A percentile compares a stretch with the other conserved stretches of the same genome.
These are phyloP conservation scores for Chondrus crispus DNA, from an alignment of 23 red algal genomes.

Conservation along the genomic window DNA sequence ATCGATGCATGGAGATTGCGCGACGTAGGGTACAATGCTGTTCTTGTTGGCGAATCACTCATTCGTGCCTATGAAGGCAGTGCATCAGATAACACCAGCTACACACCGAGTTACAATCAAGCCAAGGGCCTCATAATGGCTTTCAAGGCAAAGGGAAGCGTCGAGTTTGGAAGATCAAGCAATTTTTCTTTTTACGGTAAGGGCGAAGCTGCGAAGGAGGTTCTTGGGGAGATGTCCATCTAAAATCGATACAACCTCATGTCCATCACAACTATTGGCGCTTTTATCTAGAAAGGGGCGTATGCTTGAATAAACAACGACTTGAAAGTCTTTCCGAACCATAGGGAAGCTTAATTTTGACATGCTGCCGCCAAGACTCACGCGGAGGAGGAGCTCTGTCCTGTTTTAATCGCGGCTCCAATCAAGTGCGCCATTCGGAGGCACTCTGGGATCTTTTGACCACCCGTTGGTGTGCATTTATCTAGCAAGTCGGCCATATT, in stretches of 20 bases:
- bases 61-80: constrained; percentile 63
- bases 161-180: constrained; percentile 65
- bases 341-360: too few relatives aligned
- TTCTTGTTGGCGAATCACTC: constrained; percentile 88
- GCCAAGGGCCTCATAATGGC: constrained; percentile 78
- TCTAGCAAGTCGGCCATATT: constrained; percentile 22
- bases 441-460: constrained; percentile 54
- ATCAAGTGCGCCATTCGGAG: constrained; percentile 54
- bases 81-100: constrained; percentile 38
- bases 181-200: constrained; percentile 70
- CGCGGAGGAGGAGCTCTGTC: constrained; percentile 48
- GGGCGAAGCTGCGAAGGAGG: constrained; percentile 96
- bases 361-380: too few relatives aligned
- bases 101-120: constrained; percentile 74
- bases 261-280: too few relatives aligned
- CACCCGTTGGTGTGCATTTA: constrained; percentile 38
- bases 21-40: constrained; percentile 89
- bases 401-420: constrained; percentile 46
- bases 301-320: too few relatives aligned
- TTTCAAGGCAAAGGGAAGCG: constrained; percentile 84
- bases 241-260: too few relatives aligned
- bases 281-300: too few relatives aligned
- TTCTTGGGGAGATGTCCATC: constrained; percentile 50
- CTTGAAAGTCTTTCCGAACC: too few relatives aligned
- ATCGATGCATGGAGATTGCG: constrained; percentile 91